Evolutionary conservation across 371 early-diverging fungal species (phyloP).

Genomic region (Capniomyces stellatus): DNA sequence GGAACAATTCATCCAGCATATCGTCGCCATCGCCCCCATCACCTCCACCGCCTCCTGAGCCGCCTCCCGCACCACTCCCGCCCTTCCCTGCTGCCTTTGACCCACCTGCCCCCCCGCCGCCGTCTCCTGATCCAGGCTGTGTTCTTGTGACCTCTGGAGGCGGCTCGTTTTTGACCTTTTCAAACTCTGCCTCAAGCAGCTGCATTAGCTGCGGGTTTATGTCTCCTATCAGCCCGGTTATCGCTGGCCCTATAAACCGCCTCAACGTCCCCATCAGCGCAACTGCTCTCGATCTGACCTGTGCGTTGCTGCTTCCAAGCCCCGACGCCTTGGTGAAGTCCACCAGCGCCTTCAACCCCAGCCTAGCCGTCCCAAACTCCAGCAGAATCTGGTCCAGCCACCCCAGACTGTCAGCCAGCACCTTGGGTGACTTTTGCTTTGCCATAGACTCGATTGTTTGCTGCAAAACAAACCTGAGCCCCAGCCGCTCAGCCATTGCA

Average conservation of each 20-base stretch:
- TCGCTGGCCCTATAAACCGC: conserved; percentile 65
- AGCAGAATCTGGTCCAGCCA: conserved; percentile 65
- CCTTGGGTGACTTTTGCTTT: conserved; percentile 77
- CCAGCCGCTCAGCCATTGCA: conserved; percentile 47
- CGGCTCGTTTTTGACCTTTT: conserved; percentile 54
- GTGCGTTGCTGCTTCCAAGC: conserved; percentile 61
- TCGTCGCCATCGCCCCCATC: conserved; percentile 28
- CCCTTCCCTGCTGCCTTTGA: not conserved
- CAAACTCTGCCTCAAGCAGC: conserved; percentile 79
- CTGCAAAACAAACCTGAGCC: conserved; percentile 60
- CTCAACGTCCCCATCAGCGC: conserved; percentile 59
- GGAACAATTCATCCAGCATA: conserved; percentile 65
- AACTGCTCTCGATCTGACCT: conserved; percentile 62
- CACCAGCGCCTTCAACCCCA: conserved; percentile 57
- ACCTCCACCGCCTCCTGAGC: conserved; percentile 11
- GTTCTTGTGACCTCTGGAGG: conserved; percentile 49
- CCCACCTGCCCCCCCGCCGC: not conserved
- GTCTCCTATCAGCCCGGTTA: conserved; percentile 64
- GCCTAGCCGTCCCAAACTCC: conserved; percentile 72
- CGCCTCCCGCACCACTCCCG: conserved; percentile 7
- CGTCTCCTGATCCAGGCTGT: conserved; percentile 10
- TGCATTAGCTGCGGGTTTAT: conserved; percentile 60
- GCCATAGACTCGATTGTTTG: conserved; percentile 55
- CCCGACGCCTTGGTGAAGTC: conserved; percentile 54
- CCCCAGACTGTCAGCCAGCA: conserved; percentile 56